These are phyloP conservation scores for Tolypocladium capitatum DNA, from an alignment of 2,329 filamentous ascomycete species.

Conservation along the genomic window DNA sequence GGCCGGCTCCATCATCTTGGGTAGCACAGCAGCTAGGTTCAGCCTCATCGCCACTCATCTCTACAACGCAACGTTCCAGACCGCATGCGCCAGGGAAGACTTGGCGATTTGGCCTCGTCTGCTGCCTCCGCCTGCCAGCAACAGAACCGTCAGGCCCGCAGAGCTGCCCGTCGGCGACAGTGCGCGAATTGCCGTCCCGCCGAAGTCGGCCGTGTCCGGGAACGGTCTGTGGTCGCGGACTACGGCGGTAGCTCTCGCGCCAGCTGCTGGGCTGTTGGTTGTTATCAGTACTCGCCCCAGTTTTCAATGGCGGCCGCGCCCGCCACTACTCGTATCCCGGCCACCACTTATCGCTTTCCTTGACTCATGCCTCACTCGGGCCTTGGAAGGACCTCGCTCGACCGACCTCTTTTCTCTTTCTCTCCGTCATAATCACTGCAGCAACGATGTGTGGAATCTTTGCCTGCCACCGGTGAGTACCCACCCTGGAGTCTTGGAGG, in stretches of 20 bases:
- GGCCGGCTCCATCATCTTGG: too few species aligned
- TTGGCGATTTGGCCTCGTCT: not conserved
- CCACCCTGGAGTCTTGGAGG: slow-evolving; percentile 17
- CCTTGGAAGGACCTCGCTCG: not conserved
- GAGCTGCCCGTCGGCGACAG: slow-evolving; percentile 5
- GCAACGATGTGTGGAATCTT: slow-evolving; percentile 91
- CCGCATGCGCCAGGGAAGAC: not conserved
- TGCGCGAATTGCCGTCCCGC: slow-evolving; percentile 3
- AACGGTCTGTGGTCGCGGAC: not conserved
- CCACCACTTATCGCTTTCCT: too few species aligned
- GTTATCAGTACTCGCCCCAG: slow-evolving; percentile 2
- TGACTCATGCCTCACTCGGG: slow-evolving; percentile 7
- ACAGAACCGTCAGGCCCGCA: not conserved
- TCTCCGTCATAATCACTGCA: slow-evolving; percentile 8
- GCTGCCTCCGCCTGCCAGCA: not conserved
- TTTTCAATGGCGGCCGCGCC: slow-evolving; percentile 2
- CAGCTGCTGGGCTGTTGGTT: not conserved
- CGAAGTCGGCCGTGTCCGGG: slow-evolving; percentile 8
- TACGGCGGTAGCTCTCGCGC: not conserved
- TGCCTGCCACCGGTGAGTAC: slow-evolving; percentile 74
- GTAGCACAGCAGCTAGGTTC: not conserved
- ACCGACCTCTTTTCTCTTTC: slow-evolving; percentile 1
- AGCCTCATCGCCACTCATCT: not conserved
- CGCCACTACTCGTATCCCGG: too few species aligned
- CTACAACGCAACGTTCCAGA: not conserved